Conservation (phyloP, 116 monocot genomes). For the Iris pallida region DNA sequence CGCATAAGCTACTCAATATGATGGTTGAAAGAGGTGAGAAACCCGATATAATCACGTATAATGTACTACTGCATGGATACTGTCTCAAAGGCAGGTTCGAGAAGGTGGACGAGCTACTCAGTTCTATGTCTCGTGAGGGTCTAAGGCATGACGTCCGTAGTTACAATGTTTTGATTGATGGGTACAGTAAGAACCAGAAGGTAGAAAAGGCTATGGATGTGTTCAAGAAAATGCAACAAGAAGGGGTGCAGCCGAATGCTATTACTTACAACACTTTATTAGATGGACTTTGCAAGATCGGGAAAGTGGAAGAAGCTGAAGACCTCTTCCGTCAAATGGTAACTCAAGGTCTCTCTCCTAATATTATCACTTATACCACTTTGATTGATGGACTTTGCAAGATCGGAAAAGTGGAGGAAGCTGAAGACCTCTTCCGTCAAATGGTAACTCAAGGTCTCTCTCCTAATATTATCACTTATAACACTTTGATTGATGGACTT, state of each 20-base stretch:
- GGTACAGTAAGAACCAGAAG: conserved; percentile 17
- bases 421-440: background rate
- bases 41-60: background rate
- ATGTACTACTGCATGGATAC: conserved; percentile 1
- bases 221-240: conserved; percentile 13
- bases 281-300: too few species aligned
- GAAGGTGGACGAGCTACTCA: conserved; percentile 28
- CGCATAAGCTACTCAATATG: background rate
- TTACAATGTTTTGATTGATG: conserved; percentile 41
- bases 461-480: too few species aligned
- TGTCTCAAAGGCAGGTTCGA: conserved; percentile 14
- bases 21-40: conserved; percentile 6
- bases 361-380: too few species aligned
- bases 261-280: conserved; percentile 11
- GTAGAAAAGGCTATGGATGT: conserved; percentile 21
- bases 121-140: conserved; percentile 19
- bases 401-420: background rate
- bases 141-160: conserved; percentile 19
- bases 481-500: too few species aligned
- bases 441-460: too few species aligned
- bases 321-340: too few species aligned
- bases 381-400: too few species aligned
- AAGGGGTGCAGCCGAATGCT: conserved; percentile 13
- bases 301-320: too few species aligned
- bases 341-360: too few species aligned